phyloP scores from a whole-genome alignment of 768 basidiomycete species.

The Lactifluus echinatus region DNA sequence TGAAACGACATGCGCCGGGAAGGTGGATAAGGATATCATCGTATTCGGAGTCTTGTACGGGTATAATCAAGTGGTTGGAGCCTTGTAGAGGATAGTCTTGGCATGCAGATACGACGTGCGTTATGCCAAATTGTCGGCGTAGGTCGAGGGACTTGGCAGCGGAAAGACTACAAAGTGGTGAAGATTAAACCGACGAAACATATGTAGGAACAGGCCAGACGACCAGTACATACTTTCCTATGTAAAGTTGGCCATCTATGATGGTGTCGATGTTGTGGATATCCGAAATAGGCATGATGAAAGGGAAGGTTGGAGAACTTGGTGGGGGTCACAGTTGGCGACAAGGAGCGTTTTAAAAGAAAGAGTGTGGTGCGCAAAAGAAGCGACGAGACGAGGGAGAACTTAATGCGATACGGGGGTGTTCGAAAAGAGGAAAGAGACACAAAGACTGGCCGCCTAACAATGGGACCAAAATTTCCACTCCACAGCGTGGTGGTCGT shows the following conservation, averaged over 20 bases:
- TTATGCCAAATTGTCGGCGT: conserved; percentile 56
- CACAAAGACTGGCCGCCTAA: no score
- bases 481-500: neutral
- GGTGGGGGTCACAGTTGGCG: neutral
- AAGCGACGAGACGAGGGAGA: neutral
- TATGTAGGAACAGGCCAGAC: neutral
- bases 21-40: conserved; percentile 59
- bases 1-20: conserved; percentile 50
- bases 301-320: neutral
- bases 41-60: conserved; percentile 43
- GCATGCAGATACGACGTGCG: conserved; percentile 75
- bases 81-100: conserved; percentile 50
- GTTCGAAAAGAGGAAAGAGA: no score
- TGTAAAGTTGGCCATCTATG: conserved; percentile 19
- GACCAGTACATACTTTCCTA: conserved; percentile 17
- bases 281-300: conserved; percentile 13
- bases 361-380: neutral
- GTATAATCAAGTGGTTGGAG: conserved; percentile 59
- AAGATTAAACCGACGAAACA: neutral
- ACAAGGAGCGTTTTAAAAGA: conserved; percentile 1
- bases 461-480: no score
- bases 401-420: neutral
- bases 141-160: conserved; percentile 14
- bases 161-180: conserved; percentile 6
- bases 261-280: conserved; percentile 15